Conservation (phyloP, 306 rosid species). For the Prunus mira region DNA sequence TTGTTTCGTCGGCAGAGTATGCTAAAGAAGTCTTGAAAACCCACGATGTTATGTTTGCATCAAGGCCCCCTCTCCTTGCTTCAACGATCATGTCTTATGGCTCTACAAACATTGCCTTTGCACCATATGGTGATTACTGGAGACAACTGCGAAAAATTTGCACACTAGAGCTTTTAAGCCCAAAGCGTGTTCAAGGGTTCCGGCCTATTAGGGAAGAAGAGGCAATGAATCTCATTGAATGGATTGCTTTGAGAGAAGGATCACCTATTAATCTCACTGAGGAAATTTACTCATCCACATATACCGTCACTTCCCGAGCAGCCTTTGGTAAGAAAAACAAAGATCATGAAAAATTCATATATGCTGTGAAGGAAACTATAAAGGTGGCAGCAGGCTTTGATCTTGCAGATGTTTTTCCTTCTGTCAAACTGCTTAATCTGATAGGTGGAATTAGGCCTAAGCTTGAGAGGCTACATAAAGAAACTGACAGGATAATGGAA, state of each 20-base stretch:
- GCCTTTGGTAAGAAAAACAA: conserved; percentile 27
- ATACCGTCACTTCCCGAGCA: conserved; percentile 27
- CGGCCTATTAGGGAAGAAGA: conserved; percentile 48
- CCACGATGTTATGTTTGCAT: conserved; percentile 34
- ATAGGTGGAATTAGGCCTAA: conserved; percentile 16
- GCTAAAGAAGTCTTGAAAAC: conserved; percentile 44
- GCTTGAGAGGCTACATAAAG: conserved; percentile 21
- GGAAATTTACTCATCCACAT: neutral
- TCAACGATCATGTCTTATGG: conserved; percentile 22
- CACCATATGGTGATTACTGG: conserved; percentile 50
- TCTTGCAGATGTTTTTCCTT: conserved; percentile 39
- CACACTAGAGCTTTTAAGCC: conserved; percentile 34
- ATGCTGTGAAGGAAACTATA: neutral
- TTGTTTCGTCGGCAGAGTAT: conserved; percentile 44
- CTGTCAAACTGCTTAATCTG: conserved; percentile 17
- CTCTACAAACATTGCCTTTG: conserved; percentile 18
- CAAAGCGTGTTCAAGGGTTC: conserved; percentile 39
- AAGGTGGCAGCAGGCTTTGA: conserved; percentile 23
- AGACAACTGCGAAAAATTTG: conserved; percentile 52
- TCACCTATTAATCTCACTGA: conserved; percentile 28
- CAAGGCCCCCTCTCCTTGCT: conserved; percentile 29
- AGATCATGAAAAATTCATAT: conserved; percentile 23
- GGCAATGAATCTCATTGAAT: conserved; percentile 23
- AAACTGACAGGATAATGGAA: conserved; percentile 23
- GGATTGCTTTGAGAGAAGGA: conserved; percentile 18